Base-by-base conservation (phyloP, 2,329 filamentous ascomycete genomes). In the Exserohilum turcica region DNA sequence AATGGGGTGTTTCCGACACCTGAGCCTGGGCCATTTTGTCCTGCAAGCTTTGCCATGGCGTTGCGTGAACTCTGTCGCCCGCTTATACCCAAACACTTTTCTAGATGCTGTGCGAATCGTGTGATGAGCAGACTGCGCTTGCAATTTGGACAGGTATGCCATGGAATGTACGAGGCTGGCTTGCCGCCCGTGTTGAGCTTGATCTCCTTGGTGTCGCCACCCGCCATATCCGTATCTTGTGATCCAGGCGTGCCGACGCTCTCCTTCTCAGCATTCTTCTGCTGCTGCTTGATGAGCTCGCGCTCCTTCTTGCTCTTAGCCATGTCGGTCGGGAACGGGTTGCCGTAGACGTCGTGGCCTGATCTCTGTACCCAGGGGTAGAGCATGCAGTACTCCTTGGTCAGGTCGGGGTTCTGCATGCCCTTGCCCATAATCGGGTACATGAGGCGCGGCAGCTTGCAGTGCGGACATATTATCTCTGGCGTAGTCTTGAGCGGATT, bases 271-370 rank as follows among this genome's bases (percentile, higher is more conserved):
- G 68, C 67, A 42, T 72, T 69, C 60, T 74, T 74, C 56, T 76
- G 66, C 64, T 77, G 70, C 60, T 77, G 64, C 67, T 76, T 72
- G 50, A 76, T 70, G 46, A 77, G 66, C 71, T 86, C 84, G 78
- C 86, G 86, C 71, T 87, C 88, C 80, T 90, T 91, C 82, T 76
- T 81, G 63, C 88, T 91, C 79, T 89, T 90, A 55, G 88, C 89
- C 55, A 88, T 83, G 18, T 88, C 87, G 15, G 86, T 86, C 12
- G 90, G 86, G 82, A 90, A 92, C 24, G 88, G 90, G 74, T 92
- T 90, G 44, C 88, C 89, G 74, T 92, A 92, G 60, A 92, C 90
- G 73, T 93, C 89, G 76, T 86, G 89, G 55, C 88, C 88, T 2
- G 85, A 80, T 70, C 89, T 87, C 62, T 90, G 85, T 56, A 91